These are phyloP conservation scores for Gonapodya prolifera DNA, from an alignment of 192 early-diverging fungal species.

Conservation along the genomic window DNA sequence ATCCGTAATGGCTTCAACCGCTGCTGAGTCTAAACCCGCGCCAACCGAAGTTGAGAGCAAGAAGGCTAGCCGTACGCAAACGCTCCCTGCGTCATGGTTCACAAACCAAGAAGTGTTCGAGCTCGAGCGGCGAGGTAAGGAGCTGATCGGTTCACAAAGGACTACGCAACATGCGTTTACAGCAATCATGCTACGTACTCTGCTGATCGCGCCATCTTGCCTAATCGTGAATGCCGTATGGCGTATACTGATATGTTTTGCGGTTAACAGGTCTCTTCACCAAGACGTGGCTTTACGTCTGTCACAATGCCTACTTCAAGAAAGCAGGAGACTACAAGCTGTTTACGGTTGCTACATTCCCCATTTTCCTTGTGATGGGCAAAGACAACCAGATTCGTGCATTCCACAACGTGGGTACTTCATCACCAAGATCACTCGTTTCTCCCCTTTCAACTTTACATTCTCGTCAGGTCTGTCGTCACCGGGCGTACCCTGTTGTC, in stretches of 20 bases:
- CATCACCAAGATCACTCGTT: too few species aligned
- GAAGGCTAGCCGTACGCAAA: background rate
- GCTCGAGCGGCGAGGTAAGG: background rate
- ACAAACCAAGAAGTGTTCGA: background rate
- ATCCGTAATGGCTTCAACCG: background rate
- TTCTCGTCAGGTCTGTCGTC: too few species aligned
- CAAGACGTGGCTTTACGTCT: background rate
- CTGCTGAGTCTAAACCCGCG: background rate
- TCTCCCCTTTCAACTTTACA: too few species aligned
- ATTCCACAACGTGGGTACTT: constrained; percentile 4
- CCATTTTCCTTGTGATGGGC: background rate
- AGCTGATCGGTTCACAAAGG: background rate
- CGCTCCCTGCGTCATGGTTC: background rate
- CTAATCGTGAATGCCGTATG: background rate
- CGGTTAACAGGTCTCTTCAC: background rate
- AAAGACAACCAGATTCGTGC: background rate
- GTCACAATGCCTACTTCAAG: background rate
- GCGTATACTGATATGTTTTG: background rate
- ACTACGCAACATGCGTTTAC: background rate
- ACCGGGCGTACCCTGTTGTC: background rate
- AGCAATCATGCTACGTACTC: background rate
- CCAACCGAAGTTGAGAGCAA: background rate
- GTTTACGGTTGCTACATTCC: background rate
- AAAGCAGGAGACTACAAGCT: constrained; percentile 2
- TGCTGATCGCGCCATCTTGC: background rate